Evolutionary conservation across 2,329 filamentous ascomycete genomes (phyloP).

Genomic region (Paecilomyces formosus): DNA sequence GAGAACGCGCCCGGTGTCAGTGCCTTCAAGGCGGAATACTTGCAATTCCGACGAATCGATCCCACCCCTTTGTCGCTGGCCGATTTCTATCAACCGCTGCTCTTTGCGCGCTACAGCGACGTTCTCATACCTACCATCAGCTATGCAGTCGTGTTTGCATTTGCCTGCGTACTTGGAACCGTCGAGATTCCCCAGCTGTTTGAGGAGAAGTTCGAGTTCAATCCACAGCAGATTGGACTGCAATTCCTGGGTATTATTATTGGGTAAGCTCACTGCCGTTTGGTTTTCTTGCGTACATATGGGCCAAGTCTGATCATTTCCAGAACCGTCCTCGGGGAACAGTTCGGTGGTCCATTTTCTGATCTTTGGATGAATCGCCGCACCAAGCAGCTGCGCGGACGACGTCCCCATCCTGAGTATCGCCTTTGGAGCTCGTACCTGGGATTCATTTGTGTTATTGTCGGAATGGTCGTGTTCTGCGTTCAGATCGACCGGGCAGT

Average conservation of each 20-base stretch:
- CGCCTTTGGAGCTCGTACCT: constrained; percentile 8
- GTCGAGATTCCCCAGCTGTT: constrained; percentile 52
- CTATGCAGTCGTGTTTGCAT: constrained; percentile 48
- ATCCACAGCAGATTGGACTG: constrained; percentile 47
- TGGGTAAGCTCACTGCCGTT: constrained; percentile 31
- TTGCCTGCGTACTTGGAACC: constrained; percentile 41
- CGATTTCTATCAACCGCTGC: constrained; percentile 43
- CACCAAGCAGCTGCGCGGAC: background rate
- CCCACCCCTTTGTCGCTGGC: constrained; percentile 33
- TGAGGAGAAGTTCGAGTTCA: constrained; percentile 44
- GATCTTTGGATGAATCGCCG: background rate
- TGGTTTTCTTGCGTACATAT: background rate
- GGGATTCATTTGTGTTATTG: constrained; percentile 25
- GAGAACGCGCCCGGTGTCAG: constrained; percentile 20
- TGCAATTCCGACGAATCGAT: constrained; percentile 40
- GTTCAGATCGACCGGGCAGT: constrained; percentile 43
- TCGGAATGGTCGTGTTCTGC: constrained; percentile 50
- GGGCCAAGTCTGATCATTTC: background rate
- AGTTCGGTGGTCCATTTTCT: background rate
- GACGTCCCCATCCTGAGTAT: constrained; percentile 2
- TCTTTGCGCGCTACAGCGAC: constrained; percentile 32
- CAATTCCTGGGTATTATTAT: constrained; percentile 49
- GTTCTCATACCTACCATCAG: constrained; percentile 42
- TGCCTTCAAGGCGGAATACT: constrained; percentile 30
- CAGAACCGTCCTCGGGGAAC: background rate